Conservation (phyloP, 2,329 filamentous ascomycete species). For the Didymella exigua region DNA sequence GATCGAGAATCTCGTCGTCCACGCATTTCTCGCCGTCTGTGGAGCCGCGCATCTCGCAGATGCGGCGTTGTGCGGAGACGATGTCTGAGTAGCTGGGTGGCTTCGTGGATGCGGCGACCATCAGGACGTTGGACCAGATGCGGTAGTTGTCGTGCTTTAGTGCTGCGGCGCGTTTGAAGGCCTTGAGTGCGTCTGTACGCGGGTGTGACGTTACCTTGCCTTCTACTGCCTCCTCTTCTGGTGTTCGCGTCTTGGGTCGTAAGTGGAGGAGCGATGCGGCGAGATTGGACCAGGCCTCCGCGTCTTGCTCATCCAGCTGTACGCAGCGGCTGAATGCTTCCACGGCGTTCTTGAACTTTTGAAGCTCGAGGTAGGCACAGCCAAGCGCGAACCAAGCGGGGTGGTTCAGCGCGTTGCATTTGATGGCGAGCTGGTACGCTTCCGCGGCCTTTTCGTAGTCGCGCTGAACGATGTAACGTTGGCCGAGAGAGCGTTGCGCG, state of each 20-base stretch:
- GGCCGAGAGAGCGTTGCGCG: constrained; percentile 84
- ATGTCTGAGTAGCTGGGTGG: constrained; percentile 79
- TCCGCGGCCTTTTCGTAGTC: constrained; percentile 73
- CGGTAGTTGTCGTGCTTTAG: constrained; percentile 86
- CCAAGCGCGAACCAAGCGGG: constrained; percentile 89
- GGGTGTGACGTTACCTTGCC: constrained; percentile 48
- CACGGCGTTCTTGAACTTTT: constrained; percentile 76
- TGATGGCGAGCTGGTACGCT: constrained; percentile 78
- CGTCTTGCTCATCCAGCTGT: constrained; percentile 83
- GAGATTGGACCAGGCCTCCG: constrained; percentile 93
- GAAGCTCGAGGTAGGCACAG: constrained; percentile 81
- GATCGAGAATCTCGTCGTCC: constrained; percentile 73
- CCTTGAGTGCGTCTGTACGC: constrained; percentile 75
- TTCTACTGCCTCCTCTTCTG: constrained; percentile 38
- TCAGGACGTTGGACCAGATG: constrained; percentile 97
- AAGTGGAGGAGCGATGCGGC: constrained; percentile 79
- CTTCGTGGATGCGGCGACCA: constrained; percentile 76
- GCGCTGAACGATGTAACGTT: constrained; percentile 71
- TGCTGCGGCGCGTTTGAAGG: constrained; percentile 84
- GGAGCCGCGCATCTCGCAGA: constrained; percentile 73
- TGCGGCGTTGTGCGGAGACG: constrained; percentile 72
- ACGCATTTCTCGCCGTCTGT: constrained; percentile 76
- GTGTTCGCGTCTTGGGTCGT: constrained; percentile 55
- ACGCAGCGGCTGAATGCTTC: constrained; percentile 85
- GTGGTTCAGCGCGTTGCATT: constrained; percentile 79